These are phyloP conservation scores for Smithsoniella earleae DNA, from an alignment of 163 green algal genomes.

Conservation along the genomic window DNA sequence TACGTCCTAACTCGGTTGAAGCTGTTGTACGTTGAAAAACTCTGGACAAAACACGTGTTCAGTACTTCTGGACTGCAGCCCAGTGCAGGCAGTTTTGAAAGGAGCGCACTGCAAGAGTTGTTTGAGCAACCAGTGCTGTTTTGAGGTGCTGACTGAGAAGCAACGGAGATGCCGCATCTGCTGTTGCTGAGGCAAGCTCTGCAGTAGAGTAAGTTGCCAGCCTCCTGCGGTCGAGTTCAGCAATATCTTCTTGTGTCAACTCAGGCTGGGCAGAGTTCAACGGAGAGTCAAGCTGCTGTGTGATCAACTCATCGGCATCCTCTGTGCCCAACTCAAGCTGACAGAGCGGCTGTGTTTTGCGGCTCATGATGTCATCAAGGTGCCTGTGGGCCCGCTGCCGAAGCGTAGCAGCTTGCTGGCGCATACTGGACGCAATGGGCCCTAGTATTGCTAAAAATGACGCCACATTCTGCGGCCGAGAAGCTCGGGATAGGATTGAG, in stretches of 20 bases:
- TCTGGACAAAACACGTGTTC: no score
- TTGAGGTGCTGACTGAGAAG: background rate
- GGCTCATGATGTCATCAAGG: background rate
- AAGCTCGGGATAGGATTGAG: conserved; percentile 7
- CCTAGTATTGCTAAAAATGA: background rate
- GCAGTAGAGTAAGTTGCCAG: background rate
- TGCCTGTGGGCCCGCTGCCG: background rate
- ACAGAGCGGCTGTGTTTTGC: background rate
- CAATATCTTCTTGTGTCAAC: background rate
- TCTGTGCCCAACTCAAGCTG: background rate
- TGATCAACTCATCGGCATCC: background rate
- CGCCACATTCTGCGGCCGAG: background rate
- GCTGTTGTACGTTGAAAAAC: no score
- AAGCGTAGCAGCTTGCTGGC: background rate
- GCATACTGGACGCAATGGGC: background rate
- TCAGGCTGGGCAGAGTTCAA: no score
- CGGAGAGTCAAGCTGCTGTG: background rate
- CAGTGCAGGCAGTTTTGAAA: no score
- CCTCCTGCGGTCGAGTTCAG: background rate
- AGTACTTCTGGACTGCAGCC: no score
- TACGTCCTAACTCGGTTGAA: no score
- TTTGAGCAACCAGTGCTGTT: background rate
- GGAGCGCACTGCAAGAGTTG: conserved; percentile 19
- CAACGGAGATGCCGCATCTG: background rate
- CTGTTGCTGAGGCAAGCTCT: background rate